phyloP scores from a whole-genome alignment of 257 asterid species.

The Knoxia roxburghii region DNA sequence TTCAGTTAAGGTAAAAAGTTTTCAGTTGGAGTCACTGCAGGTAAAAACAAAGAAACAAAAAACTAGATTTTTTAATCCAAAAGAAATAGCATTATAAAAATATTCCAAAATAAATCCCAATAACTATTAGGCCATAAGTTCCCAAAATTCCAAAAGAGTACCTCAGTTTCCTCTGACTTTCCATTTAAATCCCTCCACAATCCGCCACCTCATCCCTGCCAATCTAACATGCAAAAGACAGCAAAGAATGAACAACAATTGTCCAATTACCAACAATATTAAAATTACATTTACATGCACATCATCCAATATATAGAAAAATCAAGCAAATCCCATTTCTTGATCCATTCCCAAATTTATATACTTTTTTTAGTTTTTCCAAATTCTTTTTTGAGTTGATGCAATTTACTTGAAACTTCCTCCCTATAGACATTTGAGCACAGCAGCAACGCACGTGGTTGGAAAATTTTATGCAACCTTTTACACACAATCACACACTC shows the following conservation, averaged over 20 bases:
- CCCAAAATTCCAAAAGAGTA: slow-evolving; percentile 6
- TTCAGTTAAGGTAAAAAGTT: too few relatives aligned
- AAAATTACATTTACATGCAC: neutral
- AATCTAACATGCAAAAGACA: slow-evolving; percentile 3
- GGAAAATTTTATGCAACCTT: slow-evolving; percentile 13
- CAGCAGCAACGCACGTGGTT: slow-evolving; percentile 18
- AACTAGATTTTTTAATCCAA: too few relatives aligned
- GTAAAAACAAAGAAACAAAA: too few relatives aligned
- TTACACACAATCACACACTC: neutral
- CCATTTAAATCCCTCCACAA: neutral
- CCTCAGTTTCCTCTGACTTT: neutral
- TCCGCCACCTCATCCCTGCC: slow-evolving; percentile 5
- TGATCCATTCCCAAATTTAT: neutral
- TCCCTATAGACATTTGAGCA: slow-evolving; percentile 3
- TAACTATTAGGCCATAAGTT: neutral
- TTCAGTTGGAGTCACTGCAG: too few relatives aligned
- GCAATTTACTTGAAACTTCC: slow-evolving; percentile 23
- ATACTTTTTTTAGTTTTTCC: too few relatives aligned
- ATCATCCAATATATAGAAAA: neutral
- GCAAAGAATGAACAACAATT: neutral
- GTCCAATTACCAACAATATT: neutral
- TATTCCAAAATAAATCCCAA: too few relatives aligned
- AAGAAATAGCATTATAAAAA: too few relatives aligned
- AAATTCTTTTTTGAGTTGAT: neutral
- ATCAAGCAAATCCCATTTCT: neutral